phyloP scores from a whole-genome alignment of 345 rosid species.

The Garcia nutans region DNA sequence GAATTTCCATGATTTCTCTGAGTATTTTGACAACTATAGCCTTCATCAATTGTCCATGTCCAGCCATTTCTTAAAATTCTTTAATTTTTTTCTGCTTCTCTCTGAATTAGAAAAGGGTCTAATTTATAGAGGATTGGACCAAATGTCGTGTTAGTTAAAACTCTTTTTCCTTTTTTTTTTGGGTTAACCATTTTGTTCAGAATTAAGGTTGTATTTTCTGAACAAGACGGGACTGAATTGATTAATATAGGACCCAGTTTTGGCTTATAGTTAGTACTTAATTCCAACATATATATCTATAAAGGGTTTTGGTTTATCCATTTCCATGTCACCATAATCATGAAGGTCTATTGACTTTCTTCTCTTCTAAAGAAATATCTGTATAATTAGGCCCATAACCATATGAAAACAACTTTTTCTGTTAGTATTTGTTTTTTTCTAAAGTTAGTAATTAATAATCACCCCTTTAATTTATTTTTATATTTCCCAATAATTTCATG shows the following conservation, averaged over 20 bases:
- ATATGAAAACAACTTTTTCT: not conserved
- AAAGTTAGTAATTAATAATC: too few species aligned
- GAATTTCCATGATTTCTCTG: constrained; percentile 41
- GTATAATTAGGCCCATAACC: not conserved
- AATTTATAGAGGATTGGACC: not conserved
- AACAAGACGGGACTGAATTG: not conserved
- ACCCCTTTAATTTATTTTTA: too few species aligned
- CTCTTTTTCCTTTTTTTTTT: not conserved
- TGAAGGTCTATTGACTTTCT: not conserved
- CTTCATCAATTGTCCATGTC: constrained; percentile 16
- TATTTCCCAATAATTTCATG: too few species aligned
- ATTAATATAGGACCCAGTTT: constrained; percentile 23
- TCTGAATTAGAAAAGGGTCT: not conserved
- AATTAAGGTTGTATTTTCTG: not conserved
- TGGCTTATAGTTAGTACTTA: not conserved
- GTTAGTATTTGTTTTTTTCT: too few species aligned
- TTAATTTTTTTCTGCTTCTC: not conserved
- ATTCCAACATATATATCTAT: not conserved
- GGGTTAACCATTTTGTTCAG: not conserved
- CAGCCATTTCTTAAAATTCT: constrained; percentile 20
- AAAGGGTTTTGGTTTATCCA: constrained; percentile 15
- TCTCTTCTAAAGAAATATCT: not conserved
- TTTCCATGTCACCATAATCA: constrained; percentile 8
- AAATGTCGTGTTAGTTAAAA: not conserved
- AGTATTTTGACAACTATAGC: constrained; percentile 41